Evolutionary conservation across 2,329 filamentous ascomycete species (phyloP), one percentile per base, ranked within the genome.

Genomic region (Colletotrichum coccodes): DNA sequence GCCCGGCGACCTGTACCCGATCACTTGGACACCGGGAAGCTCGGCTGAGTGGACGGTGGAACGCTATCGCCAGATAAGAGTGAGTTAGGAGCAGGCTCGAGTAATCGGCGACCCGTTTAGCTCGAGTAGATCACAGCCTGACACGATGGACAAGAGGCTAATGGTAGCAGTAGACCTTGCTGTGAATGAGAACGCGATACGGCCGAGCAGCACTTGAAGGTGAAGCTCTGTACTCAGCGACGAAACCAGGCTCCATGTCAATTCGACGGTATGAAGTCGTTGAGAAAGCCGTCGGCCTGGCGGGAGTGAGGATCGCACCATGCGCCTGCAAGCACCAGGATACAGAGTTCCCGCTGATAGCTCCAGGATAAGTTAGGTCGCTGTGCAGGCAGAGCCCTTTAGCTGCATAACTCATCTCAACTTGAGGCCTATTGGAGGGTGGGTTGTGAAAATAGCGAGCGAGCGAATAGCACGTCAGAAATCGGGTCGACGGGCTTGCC

Each of bases 21-120:
- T 38, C 30, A 46, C 7, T 18, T 38, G n/a, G n/a, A 40, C 30
- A 18, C 28, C 60, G 61, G 47, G 26, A 30, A 21, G 30, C 14
- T 53, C 54, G 52, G 40, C 23, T 42, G 50, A 38, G 54, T 21
- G 34, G 38, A 42, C 21, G 12, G n/a, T 28, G 40, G 36, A 21
- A 47, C 38, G 47, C 38, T 26, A 36, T 40, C 47, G 30, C 32
- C 26, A 60, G 40, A 40, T 28, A 7, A 9, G 52, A 50, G 46
- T 47, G 60, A n/a, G 28, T 40, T 42, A 49, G 40, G 21, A 42
- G 23, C 12, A 59, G 53, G 52, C 53, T 68, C 53, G 64, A 68
- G 53, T 53, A 63, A 26, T 50, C 14, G 30, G 3, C 38, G 23
- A 32, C 16, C 36, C 23, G 21, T 21, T 42, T 65, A 56, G 65